Base-by-base conservation (phyloP, 106 monocot genomes). In the Gastrodia elata region DNA sequence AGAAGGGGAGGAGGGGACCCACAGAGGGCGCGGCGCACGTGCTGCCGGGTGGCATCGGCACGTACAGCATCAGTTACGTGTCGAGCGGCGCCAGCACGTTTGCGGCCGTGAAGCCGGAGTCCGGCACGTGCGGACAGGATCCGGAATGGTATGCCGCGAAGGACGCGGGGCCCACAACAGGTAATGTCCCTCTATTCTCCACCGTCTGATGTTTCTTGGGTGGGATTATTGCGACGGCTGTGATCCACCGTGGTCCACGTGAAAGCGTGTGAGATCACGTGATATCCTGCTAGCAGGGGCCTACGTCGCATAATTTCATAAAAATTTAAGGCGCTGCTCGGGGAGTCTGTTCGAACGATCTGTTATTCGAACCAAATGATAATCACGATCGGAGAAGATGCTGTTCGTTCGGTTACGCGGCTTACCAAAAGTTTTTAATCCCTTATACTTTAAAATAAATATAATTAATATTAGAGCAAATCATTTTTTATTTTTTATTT, bases 51-150 rank as follows among this genome's bases (percentile, higher is more conserved):
- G 88, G 85, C 77, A 78, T 85, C 64, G 84, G 88, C 56, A 83
- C 88, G 75, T 83, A 77, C 82, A 83, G 80, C 82, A 76, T 82
- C 64, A 44, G 77, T 41, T 85, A 80, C 82, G 84, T 84, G 76
- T 70, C 46, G 9, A 30, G 61, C 32, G 32, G 61, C 59, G 59
- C 30, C 61, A 32, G 61, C 61, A 32, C 61, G 57, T 9, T 37
- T 30, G 65, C 83, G 6, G 65, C 32, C 10, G 81, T 85, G 39
- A 85, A 85, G 75, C 57, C 70, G 35, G 84, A 85, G 81, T 70
- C 25, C 4, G 69, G 69, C 74, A 68, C 77, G 70, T 80, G 79
- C 73, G 70, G 85, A 46, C 42, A 10, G n/a, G 57, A 33, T 38
- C 30, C 76, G 8, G 20, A 56, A 35, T 82, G 82, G 82, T 48